Base-by-base conservation (phyloP, 108 stramenopile species). In the Skeletonema potamos region DNA sequence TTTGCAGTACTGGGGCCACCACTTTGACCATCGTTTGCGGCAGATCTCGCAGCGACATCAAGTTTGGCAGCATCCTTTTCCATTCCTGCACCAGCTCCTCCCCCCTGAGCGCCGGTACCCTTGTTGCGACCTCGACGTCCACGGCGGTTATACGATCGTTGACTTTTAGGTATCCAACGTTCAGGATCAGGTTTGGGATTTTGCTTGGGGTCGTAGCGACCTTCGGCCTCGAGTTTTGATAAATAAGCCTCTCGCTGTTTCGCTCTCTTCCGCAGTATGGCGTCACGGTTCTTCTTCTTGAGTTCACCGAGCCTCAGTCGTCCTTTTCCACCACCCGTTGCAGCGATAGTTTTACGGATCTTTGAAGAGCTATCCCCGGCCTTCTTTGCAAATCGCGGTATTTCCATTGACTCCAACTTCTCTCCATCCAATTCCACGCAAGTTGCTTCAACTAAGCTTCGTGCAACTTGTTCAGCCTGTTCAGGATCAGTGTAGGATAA, bases 131-230 rank as follows among this genome's bases (percentile, higher is more conserved):
- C 56, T 24, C 84, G 76, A 46, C 86, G 70, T 28, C 93, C 86
- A 43, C 92, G 77, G 54, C 92, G 87, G 66, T 87, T 88, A 67
- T 89, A 87, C 13, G 86, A 88, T 65, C 97, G 77, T 76, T 96
- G 96, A 66, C 87, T 87, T 70, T 96, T 94, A 26, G 96, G 93
- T 18, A 98, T 86, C 97, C 97, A 98, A 41, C 97, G 92, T 80
- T 98, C 97, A 17, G 97, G 96, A 84, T 98, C 91, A 5, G 97
- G 97, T 71, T 86, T 84, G 10, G 79, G 37, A 13, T 88, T 81
- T 64, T 90, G 89, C 63, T 84, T 86, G 4, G 94, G 90, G 77
- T 94, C 85, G 74, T 92, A 91, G 33, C 66, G 85, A 27, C 89
- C 89, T 44, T 85, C 73, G 1, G 83, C 72, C 66, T 86, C 77